Conservation (phyloP, 495 filamentous ascomycete genomes). For the Trichoderma asperelloides region DNA sequence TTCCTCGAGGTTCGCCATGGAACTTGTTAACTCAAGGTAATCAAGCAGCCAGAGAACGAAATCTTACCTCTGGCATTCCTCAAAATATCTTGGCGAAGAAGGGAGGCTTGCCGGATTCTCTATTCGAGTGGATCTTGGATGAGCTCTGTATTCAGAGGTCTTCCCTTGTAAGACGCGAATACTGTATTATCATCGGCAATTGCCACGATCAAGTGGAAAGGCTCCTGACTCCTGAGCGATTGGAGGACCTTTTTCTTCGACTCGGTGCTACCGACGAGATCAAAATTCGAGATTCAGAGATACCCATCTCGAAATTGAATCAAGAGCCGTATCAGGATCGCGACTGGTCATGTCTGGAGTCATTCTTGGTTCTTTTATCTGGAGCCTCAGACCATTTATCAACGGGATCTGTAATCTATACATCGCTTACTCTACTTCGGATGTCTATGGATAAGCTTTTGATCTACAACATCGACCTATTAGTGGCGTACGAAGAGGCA, state of each 20-base stretch:
- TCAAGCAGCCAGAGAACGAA: conserved; percentile 40
- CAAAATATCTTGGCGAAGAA: conserved; percentile 47
- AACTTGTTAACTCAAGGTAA: conserved; percentile 36
- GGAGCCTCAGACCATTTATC: conserved; percentile 19
- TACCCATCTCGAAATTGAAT: conserved; percentile 14
- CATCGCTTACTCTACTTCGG: conserved; percentile 43
- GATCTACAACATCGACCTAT: conserved; percentile 25
- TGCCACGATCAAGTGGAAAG: conserved; percentile 30
- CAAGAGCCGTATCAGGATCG: conserved; percentile 22
- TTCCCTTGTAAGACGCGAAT: conserved; percentile 55
- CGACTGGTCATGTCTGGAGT: conserved; percentile 26
- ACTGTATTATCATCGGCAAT: conserved; percentile 38
- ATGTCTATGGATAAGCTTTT: conserved; percentile 51
- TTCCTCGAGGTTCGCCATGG: conserved; percentile 25
- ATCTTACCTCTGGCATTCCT: conserved; percentile 60
- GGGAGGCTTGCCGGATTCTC: conserved; percentile 53
- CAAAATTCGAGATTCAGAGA: conserved; percentile 13
- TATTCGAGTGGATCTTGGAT: conserved; percentile 65
- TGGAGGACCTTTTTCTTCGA: conserved; percentile 31
- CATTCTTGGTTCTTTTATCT: conserved; percentile 26
- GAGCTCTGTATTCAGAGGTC: conserved; percentile 54
- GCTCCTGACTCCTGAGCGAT: conserved; percentile 24
- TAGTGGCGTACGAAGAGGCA: conserved; percentile 23
- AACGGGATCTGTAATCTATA: conserved; percentile 19
- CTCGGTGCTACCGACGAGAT: conserved; percentile 31